phyloP scores from a whole-genome alignment of 1,139 yeast species.

The Candida sojae region DNA sequence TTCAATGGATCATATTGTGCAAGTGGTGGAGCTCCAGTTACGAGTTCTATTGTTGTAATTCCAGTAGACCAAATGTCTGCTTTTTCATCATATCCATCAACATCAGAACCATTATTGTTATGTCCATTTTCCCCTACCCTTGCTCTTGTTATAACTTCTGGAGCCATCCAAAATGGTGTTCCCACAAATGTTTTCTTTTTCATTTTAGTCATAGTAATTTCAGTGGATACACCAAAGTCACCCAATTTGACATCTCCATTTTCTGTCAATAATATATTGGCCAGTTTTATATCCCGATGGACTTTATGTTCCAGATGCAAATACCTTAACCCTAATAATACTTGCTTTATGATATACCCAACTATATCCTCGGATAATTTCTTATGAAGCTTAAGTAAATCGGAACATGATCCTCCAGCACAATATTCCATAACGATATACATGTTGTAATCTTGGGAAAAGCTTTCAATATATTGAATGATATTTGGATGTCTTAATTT shows the following conservation, averaged over 20 bases:
- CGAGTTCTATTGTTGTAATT: constrained; percentile 74
- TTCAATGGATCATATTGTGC: constrained; percentile 73
- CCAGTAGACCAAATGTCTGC: constrained; percentile 92
- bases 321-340: constrained; percentile 66
- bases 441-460: constrained; percentile 63
- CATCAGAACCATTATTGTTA: constrained; percentile 37
- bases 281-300: constrained; percentile 86
- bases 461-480: constrained; percentile 65
- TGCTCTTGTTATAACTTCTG: constrained; percentile 63
- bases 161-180: constrained; percentile 95
- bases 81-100: constrained; percentile 67
- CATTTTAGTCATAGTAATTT: constrained; percentile 59
- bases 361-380: constrained; percentile 58
- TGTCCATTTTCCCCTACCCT: constrained; percentile 73
- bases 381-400: constrained; percentile 56
- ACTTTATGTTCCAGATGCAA: constrained; percentile 71
- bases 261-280: constrained; percentile 70
- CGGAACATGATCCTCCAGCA: constrained; percentile 89
- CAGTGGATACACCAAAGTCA: constrained; percentile 89
- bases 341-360: constrained; percentile 59
- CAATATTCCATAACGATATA: constrained; percentile 94
- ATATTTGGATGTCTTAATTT: constrained; percentile 64
- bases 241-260: constrained; percentile 70
- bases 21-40: constrained; percentile 74
- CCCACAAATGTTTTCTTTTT: constrained; percentile 79